Percentiles rank a stretch among this genome's conserved stretches.
These are phyloP conservation scores for Neurospora cerealis DNA, from an alignment of 495 filamentous ascomycete genomes.

Conservation along the genomic window DNA sequence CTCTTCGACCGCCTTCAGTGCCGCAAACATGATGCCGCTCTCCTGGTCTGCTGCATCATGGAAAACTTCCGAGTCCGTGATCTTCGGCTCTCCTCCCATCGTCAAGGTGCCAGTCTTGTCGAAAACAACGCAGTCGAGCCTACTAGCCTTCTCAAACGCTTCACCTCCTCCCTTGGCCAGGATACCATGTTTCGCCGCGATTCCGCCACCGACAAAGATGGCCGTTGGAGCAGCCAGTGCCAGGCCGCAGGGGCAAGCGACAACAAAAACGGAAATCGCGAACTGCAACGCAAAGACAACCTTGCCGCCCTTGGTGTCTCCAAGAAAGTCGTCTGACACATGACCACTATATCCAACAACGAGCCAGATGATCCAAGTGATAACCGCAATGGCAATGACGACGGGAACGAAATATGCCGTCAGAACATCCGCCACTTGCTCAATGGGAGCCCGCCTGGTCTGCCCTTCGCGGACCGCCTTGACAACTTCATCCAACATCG, in stretches of 20 bases:
- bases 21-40: constrained; percentile 24
- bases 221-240: constrained; percentile 89
- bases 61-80: constrained; percentile 58
- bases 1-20: constrained; percentile 63
- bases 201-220: constrained; percentile 79
- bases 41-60: constrained; percentile 10
- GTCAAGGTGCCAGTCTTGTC: constrained; percentile 96
- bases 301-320: constrained; percentile 63
- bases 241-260: constrained; percentile 90
- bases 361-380: constrained; percentile 81
- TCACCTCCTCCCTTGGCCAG: constrained; percentile 92
- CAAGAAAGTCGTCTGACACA: constrained; percentile 58
- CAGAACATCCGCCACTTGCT: constrained; percentile 72
- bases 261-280: constrained; percentile 88
- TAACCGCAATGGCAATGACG: constrained; percentile 69
- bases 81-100: constrained; percentile 66
- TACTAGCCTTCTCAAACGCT: constrained; percentile 88
- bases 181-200: constrained; percentile 83
- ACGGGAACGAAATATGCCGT: constrained; percentile 85
- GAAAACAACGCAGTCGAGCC: constrained; percentile 79
- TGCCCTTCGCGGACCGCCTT: constrained; percentile 85
- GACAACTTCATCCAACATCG: constrained; percentile 91
- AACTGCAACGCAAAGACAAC: constrained; percentile 82
- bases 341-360: constrained; percentile 57
- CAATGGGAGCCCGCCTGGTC: constrained; percentile 75